phyloP scores from a whole-genome alignment of 768 basidiomycete genomes.

The Xerocomus brunneocitrinus region DNA sequence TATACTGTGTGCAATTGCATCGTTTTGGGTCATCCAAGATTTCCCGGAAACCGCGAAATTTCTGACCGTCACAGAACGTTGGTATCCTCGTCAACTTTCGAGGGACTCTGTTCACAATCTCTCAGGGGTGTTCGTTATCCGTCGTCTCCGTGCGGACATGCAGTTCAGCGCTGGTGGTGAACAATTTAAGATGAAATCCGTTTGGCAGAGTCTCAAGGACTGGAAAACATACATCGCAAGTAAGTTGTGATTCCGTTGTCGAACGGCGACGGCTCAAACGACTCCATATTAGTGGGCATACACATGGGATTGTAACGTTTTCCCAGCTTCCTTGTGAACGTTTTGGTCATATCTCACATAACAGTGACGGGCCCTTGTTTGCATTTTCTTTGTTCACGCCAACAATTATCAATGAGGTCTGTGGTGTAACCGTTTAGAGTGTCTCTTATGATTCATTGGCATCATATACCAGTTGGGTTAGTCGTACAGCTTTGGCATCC shows the following conservation, averaged over 20 bases:
- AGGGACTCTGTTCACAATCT: not conserved
- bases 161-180: conserved; percentile 62
- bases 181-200: conserved; percentile 47
- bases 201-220: conserved; percentile 58
- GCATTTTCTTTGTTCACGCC: conserved; percentile 51
- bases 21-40: conserved; percentile 73
- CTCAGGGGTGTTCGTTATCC: conserved; percentile 57
- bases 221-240: conserved; percentile 74
- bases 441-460: not conserved
- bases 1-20: conserved; percentile 50
- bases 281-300: conserved; percentile 48
- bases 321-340: not conserved
- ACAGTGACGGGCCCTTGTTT: conserved; percentile 47
- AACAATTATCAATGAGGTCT: conserved; percentile 47
- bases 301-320: conserved; percentile 61
- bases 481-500: not conserved
- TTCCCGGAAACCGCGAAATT: conserved; percentile 76
- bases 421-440: conserved; percentile 6
- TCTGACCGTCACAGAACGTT: conserved; percentile 58
- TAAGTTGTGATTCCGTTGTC: conserved; percentile 30
- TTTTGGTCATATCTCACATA: conserved; percentile 1
- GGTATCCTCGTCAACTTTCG: conserved; percentile 10
- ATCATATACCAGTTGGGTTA: conserved; percentile 17
- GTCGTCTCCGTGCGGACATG: conserved; percentile 60
- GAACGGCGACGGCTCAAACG: conserved; percentile 1